phyloP scores from a whole-genome alignment of 2,329 filamentous ascomycete genomes.

The Diaporthe australafricana region DNA sequence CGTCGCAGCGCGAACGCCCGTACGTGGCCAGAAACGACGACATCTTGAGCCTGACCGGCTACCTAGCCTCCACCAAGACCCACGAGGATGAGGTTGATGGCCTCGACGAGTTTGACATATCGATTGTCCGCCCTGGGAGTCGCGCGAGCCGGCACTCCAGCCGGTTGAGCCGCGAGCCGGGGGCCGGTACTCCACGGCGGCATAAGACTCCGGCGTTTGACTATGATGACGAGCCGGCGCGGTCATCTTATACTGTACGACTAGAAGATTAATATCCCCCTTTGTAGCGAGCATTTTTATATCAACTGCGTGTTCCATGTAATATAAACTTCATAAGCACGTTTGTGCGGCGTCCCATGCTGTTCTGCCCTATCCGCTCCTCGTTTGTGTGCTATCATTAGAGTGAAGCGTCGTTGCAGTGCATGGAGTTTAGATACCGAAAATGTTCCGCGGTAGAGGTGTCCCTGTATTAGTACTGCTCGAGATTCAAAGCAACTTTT shows the following conservation, averaged over 20 bases:
- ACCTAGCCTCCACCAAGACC: constrained; percentile 18
- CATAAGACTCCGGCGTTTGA: neutral
- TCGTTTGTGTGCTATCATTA: neutral
- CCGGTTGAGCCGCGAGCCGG: neutral
- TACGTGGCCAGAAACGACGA: constrained; percentile 8
- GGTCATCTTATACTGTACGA: constrained; percentile 6
- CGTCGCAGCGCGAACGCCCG: neutral
- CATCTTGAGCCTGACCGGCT: neutral
- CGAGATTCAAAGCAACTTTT: neutral
- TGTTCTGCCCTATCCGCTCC: neutral
- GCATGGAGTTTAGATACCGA: no score
- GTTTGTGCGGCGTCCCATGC: neutral
- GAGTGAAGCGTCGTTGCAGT: neutral
- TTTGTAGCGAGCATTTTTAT: neutral
- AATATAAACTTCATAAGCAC: neutral
- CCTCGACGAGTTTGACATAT: constrained; percentile 9
- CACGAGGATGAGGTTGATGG: neutral
- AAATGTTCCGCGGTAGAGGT: neutral
- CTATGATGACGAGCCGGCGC: neutral
- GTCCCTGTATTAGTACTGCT: neutral
- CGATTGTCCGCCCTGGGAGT: constrained; percentile 19
- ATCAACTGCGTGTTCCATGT: neutral
- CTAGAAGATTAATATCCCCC: neutral
- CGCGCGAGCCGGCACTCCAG: neutral
- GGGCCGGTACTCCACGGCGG: constrained; percentile 2